phyloP scores from a whole-genome alignment of 441 rosid genomes.

The Pelargonium cotyledonis region DNA sequence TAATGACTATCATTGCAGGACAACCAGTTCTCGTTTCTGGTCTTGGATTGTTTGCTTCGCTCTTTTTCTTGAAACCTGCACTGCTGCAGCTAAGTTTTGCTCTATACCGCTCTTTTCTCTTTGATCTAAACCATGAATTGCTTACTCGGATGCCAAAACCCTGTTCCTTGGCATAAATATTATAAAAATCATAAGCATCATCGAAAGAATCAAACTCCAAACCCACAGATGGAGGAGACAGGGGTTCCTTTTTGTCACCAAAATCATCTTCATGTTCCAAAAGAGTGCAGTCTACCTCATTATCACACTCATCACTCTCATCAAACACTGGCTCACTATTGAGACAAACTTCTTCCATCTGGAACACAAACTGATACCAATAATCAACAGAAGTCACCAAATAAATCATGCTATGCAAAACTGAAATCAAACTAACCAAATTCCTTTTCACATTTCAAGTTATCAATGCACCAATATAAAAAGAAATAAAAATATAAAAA shows the following conservation, averaged over 20 bases:
- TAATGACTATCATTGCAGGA: conserved; percentile 46
- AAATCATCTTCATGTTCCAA: conserved; percentile 25
- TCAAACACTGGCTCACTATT: conserved; percentile 45
- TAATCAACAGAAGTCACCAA: neutral
- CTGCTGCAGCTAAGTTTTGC: conserved; percentile 55
- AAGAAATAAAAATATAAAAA: neutral
- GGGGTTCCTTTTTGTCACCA: conserved; percentile 26
- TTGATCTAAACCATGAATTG: conserved; percentile 51
- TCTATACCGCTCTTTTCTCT: conserved; percentile 47
- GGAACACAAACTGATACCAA: conserved; percentile 11
- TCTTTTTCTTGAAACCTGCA: conserved; percentile 55
- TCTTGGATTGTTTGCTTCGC: conserved; percentile 47
- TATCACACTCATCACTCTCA: conserved; percentile 35
- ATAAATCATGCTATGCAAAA: neutral
- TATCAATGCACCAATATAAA: neutral
- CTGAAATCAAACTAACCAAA: neutral
- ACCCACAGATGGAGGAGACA: conserved; percentile 37
- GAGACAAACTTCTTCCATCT: conserved; percentile 60
- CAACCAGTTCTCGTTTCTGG: conserved; percentile 58
- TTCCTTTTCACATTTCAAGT: neutral
- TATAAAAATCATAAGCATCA: conserved; percentile 48
- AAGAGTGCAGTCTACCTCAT: conserved; percentile 26
- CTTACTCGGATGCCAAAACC: conserved; percentile 54
- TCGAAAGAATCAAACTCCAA: conserved; percentile 60
- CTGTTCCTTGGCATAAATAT: conserved; percentile 43